phyloP scores from a whole-genome alignment of 352 stramenopile species.

The Blastocystis sp. region DNA sequence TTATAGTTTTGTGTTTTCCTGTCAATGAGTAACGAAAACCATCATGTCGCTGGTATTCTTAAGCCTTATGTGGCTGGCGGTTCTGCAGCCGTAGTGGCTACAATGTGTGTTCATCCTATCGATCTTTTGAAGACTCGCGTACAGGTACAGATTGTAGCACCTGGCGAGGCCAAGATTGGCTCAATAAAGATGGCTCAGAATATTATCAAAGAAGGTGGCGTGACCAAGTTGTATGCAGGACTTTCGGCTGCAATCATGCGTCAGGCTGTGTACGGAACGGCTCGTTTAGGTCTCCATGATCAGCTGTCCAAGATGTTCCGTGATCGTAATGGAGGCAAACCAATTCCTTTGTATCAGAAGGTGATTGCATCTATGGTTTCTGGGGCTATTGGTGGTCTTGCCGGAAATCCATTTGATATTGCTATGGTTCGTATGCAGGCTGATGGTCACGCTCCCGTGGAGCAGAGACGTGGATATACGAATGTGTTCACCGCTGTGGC shows the following conservation, averaged over 20 bases:
- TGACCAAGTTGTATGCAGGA: conserved; percentile 65
- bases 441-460: conserved; percentile 82
- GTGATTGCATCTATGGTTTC: conserved; percentile 62
- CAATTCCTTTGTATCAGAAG: conserved; percentile 66
- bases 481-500: conserved; percentile 93
- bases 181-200: conserved; percentile 23
- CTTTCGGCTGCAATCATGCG: conserved; percentile 69
- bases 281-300: conserved; percentile 67
- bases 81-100: conserved; percentile 41
- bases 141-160: conserved; percentile 30
- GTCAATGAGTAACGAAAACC: not conserved
- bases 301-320: conserved; percentile 65
- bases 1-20: not conserved
- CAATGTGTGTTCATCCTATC: conserved; percentile 61
- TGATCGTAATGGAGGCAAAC: conserved; percentile 63
- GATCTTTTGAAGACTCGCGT: conserved; percentile 63
- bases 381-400: conserved; percentile 73
- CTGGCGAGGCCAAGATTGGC: not conserved
- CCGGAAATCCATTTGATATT: conserved; percentile 95
- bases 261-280: conserved; percentile 70
- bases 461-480: conserved; percentile 91
- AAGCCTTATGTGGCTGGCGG: conserved; percentile 59
- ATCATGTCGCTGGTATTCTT: not conserved
- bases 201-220: conserved; percentile 34
- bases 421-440: conserved; percentile 93